Base-by-base conservation (phyloP, 345 rosid genomes). In the Eucalyptus caleyi region DNA sequence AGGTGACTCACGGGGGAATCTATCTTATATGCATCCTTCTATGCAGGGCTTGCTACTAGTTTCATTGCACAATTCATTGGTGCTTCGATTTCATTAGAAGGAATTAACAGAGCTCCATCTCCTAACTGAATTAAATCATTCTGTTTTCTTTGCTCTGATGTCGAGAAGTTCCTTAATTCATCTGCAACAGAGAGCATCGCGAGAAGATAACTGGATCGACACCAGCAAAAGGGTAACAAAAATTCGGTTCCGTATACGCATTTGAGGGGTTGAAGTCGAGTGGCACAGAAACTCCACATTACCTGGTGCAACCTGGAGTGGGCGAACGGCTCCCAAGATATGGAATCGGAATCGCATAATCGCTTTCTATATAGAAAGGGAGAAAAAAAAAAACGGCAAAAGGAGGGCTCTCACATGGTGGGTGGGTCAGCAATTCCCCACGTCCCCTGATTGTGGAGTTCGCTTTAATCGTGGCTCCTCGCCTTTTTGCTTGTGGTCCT, bases 381-480 rank as follows among this genome's bases (percentile, higher is more conserved):
- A 18, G 3, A 51, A 19, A 7, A 6, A 16, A 34, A 18, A 12
- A 10, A 37, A 72, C 21, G 5, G 45, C 83, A 21, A 72, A 37
- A 6, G 16, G 11, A 40, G 13, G 30, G 47, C 47, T 77, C 47
- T 77, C 85, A 40, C 4, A 40, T 77, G 47, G 85, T 77, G 85
- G 85, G 95, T 91, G 95, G 95, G 94, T 82, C 95, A 89, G 34
- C 30, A 89, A 86, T 86, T 83, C 51, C 44, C 47, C 88, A 14
- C 16, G 69, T 80, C 93, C 93, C 87, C 85, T 54, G 81, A 86
- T 88, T 6, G 91, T 92, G 93, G 94, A 80, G 51, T 34, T 60
- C 45, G 54, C 93, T 91, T 88, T 91, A 34, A 86, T 45, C 13
- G 87, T 26, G 85, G 85, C 30, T 77, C 47, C 30, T 23, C 4